Conservation (phyloP, 225 moss, liverwort and hornwort genomes). For the Neckera pumila region DNA sequence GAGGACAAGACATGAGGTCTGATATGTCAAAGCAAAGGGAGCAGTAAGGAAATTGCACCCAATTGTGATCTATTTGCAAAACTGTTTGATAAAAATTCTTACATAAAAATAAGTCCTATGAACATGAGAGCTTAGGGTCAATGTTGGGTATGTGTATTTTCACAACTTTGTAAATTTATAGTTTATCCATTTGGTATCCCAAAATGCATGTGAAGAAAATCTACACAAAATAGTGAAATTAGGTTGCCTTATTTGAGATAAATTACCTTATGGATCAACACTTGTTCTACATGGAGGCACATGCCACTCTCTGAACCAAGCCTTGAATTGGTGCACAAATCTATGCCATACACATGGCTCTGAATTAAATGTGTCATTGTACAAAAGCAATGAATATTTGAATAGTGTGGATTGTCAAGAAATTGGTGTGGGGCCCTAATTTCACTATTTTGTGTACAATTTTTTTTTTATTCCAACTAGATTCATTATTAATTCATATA, state of each 20-base stretch:
- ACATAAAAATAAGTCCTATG: background rate
- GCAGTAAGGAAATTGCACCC: background rate
- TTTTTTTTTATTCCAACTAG: background rate
- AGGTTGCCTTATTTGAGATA: no score
- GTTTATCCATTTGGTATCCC: background rate
- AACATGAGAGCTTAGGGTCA: accelerated
- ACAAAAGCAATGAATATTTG: no score
- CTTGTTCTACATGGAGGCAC: no score
- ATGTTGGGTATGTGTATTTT: background rate
- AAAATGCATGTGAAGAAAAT: background rate
- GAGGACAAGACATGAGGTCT: accelerated
- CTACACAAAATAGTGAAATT: no score
- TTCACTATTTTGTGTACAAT: no score
- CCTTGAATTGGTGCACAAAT: no score
- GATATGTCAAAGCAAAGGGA: background rate
- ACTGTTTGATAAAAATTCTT: accelerated
- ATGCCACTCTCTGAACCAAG: no score
- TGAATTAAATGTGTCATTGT: no score
- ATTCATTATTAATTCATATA: background rate
- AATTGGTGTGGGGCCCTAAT: no score
- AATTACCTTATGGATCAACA: no score
- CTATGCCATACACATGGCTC: no score
- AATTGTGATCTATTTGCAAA: background rate
- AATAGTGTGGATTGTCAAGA: no score
- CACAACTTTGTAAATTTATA: background rate